phyloP scores from a whole-genome alignment of 768 basidiomycete genomes.

The Trichaptum fuscoviolaceum region DNA sequence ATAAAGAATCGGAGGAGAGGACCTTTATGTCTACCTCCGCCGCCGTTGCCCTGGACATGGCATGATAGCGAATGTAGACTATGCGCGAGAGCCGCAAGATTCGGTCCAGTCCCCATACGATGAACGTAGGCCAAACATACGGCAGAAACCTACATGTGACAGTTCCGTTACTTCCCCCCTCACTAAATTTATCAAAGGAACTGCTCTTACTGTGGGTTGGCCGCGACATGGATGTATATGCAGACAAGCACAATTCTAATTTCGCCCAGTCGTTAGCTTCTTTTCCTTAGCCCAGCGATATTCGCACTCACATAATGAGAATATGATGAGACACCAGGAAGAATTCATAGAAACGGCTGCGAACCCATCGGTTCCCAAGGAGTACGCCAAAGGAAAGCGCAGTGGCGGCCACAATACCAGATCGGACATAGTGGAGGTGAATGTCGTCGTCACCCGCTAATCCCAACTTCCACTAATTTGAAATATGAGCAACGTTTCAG shows the following conservation, averaged over 20 bases:
- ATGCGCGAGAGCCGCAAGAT: slow-evolving; percentile 42
- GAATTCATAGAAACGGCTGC: slow-evolving; percentile 42
- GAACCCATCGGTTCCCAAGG: slow-evolving; percentile 45
- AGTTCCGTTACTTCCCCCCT: neutral
- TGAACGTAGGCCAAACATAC: slow-evolving; percentile 45
- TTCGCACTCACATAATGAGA: neutral
- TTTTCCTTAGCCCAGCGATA: neutral
- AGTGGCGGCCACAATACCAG: slow-evolving; percentile 32
- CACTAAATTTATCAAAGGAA: neutral
- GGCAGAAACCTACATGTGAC: slow-evolving; percentile 16
- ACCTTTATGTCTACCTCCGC: slow-evolving; percentile 36
- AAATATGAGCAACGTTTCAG: neutral
- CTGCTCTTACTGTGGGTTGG: neutral
- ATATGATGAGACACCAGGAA: slow-evolving; percentile 42
- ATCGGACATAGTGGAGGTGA: slow-evolving; percentile 18
- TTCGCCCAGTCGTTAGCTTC: neutral
- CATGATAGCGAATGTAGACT: slow-evolving; percentile 38
- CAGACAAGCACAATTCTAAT: neutral
- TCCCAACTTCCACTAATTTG: neutral
- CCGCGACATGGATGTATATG: neutral
- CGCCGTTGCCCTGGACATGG: slow-evolving; percentile 23
- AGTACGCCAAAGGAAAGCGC: slow-evolving; percentile 39
- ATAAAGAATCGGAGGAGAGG: slow-evolving; percentile 39
- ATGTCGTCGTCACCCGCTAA: slow-evolving; percentile 8
- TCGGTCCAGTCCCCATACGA: slow-evolving; percentile 54